These are phyloP conservation scores for Tetracladium setigerum DNA, from an alignment of 495 filamentous ascomycete genomes.

Conservation along the genomic window DNA sequence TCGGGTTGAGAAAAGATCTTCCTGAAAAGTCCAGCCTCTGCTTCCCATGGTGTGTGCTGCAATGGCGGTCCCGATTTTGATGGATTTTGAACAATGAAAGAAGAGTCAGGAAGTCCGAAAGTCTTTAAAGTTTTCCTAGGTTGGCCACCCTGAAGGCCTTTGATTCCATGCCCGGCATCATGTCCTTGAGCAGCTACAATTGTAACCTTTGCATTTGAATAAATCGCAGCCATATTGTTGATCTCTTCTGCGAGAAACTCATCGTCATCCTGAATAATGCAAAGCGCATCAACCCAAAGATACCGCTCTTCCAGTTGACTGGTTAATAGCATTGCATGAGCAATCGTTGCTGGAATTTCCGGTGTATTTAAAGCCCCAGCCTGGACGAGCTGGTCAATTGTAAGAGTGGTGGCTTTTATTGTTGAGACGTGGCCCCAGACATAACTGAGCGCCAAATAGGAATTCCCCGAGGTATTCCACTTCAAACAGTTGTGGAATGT, in stretches of 20 bases:
- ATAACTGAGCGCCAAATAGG: conserved; percentile 23
- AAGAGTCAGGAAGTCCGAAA: not conserved
- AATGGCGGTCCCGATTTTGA: not conserved
- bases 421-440: conserved; percentile 18
- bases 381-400: not conserved
- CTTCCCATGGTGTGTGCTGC: not conserved
- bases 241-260: conserved; percentile 14
- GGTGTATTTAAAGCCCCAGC: not conserved
- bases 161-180: conserved; percentile 12
- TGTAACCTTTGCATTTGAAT: conserved; percentile 19
- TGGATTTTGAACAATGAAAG: no score
- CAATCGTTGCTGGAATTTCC: conserved; percentile 15
- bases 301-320: conserved; percentile 14
- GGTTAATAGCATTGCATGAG: conserved; percentile 17
- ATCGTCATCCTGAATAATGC: conserved; percentile 22
- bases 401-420: conserved; percentile 1
- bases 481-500: not conserved
- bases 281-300: conserved; percentile 25
- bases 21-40: conserved; percentile 11
- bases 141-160: conserved; percentile 7
- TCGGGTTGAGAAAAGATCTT: conserved; percentile 5
- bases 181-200: conserved; percentile 17
- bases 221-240: conserved; percentile 21
- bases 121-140: conserved; percentile 3
- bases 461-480: not conserved